Base-by-base conservation (phyloP, 306 rosid species). In the Rosa chinensis region DNA sequence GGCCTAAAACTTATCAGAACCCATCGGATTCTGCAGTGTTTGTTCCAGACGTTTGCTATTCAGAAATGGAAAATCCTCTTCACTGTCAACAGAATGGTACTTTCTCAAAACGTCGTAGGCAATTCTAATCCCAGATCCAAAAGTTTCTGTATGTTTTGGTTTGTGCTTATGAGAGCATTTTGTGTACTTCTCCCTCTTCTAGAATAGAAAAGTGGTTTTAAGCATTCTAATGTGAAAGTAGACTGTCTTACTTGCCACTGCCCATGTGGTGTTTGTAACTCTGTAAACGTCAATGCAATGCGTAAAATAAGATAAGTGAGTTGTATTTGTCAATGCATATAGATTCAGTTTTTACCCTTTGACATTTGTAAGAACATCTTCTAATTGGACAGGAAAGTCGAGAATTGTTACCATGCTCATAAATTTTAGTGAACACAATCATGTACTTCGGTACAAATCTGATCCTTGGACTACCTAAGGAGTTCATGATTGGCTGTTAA, bases 31-130 rank as follows among this genome's bases (percentile, higher is more conserved):
- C 78, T 73, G 73, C 89, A 17, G 71, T 73, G 25, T 91, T 73
- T 84, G 99, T 91, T 88, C 98, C 98, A 20, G 89, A 93, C 78
- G 73, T 90, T 69, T 77, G 66, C 84, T 47, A 74, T 71, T 77
- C 93, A 17, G 84, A 44, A 47, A 63, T 80, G 84, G 85, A 84
- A 71, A 82, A 74, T 43, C 55, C 58, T 70, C 62, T 11, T 40
- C 72, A 53, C 58, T 63, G 21, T 75, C 89, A 76, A 66, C 83
- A 49, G 72, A 84, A 80, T 35, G 76, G 79, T 67, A 25, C 62
- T 13, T 61, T 75, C 66, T 83, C 79, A 3, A 90, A 89, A 77
- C 76, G 83, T 12, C 63, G 56, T 76, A 87, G 94, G 82, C 89
- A 80, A 43, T 82, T 82, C 44, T 88, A 79, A 85, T 77, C 66